phyloP scores from a whole-genome alignment of 208 protist species.

The Acanthamoeba healyi region DNA sequence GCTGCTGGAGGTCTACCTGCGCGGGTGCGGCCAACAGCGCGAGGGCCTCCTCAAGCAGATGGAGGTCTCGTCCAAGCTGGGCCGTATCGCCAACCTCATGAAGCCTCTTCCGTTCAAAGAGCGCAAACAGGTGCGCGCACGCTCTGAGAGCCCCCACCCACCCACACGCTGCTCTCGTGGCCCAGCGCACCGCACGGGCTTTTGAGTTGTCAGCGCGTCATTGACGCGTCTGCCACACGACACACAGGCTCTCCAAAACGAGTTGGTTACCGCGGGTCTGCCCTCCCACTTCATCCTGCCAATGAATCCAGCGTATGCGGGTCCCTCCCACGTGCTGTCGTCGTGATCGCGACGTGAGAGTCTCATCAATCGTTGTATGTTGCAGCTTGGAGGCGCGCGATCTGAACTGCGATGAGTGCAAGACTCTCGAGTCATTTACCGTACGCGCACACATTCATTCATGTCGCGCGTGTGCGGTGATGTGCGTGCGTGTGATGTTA shows the following conservation, averaged over 20 bases:
- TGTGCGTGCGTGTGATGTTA: no score
- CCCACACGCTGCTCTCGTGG: no score
- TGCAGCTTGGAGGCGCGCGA: slow-evolving; percentile 6
- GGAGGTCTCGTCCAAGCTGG: not conserved
- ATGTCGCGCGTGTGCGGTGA: no score
- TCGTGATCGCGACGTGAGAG: no score
- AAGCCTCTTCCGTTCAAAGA: slow-evolving; percentile 18
- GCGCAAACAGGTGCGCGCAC: not conserved
- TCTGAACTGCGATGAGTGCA: not conserved
- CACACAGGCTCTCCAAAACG: not conserved
- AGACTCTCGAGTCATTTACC: not conserved
- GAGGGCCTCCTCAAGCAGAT: slow-evolving; percentile 22
- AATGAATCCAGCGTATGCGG: slow-evolving; percentile 36
- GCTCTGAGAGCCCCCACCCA: no score
- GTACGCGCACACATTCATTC: not conserved
- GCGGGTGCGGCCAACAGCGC: slow-evolving; percentile 76
- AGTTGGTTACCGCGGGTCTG: not conserved
- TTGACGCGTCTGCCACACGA: no score
- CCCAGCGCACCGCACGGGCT: no score
- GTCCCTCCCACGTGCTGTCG: no score
- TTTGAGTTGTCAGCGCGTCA: no score
- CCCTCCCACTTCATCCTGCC: slow-evolving; percentile 5
- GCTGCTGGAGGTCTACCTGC: slow-evolving; percentile 85
- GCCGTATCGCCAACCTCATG: not conserved
- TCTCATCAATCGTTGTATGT: no score